Conservation (phyloP, 2,329 filamentous ascomycete genomes). For the Coniella vitis region DNA sequence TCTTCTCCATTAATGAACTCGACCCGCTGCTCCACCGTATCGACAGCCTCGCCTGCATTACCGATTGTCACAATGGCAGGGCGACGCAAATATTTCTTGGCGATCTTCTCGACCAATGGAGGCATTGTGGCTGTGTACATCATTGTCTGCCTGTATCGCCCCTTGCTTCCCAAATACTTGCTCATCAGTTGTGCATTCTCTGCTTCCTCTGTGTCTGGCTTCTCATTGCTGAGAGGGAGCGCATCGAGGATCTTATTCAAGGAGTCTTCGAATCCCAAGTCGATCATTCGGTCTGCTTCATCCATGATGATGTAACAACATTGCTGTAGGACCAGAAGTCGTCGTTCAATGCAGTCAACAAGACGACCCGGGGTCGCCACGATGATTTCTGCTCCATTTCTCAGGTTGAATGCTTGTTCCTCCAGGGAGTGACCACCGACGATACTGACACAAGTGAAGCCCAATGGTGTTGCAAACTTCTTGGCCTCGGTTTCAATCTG, state of each 20-base stretch:
- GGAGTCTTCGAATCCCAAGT: conserved; percentile 94
- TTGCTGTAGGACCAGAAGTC: conserved; percentile 85
- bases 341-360: conserved; percentile 91
- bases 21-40: conserved; percentile 95
- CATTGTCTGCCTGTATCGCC: conserved; percentile 90
- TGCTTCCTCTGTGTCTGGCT: conserved; percentile 87
- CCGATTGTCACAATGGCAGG: conserved; percentile 94
- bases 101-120: conserved; percentile 82
- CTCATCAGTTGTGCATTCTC: conserved; percentile 85
- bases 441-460: conserved; percentile 92
- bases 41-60: conserved; percentile 89
- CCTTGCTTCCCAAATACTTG: conserved; percentile 63
- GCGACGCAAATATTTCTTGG: conserved; percentile 89
- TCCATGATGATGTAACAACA: conserved; percentile 99
- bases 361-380: conserved; percentile 97
- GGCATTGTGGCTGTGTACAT: conserved; percentile 99
- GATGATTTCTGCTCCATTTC: conserved; percentile 92
- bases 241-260: conserved; percentile 97
- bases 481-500: conserved; percentile 92
- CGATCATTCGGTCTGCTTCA: conserved; percentile 98
- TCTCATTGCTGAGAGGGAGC: conserved; percentile 86
- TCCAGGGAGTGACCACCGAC: conserved; percentile 96
- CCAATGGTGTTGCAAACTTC: conserved; percentile 85
- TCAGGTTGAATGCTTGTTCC: conserved; percentile 83
- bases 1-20: conserved; percentile 89